phyloP scores from a whole-genome alignment of 1,284 basidiomycete genomes.

The Austroboletus niveus region DNA sequence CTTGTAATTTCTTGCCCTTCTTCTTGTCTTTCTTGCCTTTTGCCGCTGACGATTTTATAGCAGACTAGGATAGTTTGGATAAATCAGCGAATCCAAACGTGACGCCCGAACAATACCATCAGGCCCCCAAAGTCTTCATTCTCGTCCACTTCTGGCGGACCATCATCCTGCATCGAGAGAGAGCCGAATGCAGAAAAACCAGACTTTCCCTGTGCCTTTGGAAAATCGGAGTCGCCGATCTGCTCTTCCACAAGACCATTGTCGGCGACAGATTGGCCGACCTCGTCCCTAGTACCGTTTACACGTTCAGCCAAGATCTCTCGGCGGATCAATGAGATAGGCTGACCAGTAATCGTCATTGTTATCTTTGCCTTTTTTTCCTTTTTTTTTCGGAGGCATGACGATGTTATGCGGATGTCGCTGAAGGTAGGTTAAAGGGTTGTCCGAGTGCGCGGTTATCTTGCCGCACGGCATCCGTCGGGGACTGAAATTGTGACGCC shows the following conservation, averaged over 20 bases:
- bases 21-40: slow-evolving; percentile 71
- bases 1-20: slow-evolving; percentile 47
- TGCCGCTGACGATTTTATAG: slow-evolving; percentile 52
- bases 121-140: slow-evolving; percentile 79
- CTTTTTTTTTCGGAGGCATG: slow-evolving; percentile 89
- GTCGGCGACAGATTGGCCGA: slow-evolving; percentile 57
- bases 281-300: slow-evolving; percentile 55
- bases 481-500: slow-evolving; percentile 11
- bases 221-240: slow-evolving; percentile 43
- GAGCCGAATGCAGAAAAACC: slow-evolving; percentile 56
- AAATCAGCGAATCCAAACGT: slow-evolving; percentile 1
- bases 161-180: slow-evolving; percentile 45
- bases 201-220: slow-evolving; percentile 27
- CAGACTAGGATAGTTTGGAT: slow-evolving; percentile 39
- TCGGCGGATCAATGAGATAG: slow-evolving; percentile 8
- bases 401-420: slow-evolving; percentile 1
- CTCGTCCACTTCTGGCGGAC: slow-evolving; percentile 55
- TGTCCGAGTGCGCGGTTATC: slow-evolving; percentile 7
- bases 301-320: slow-evolving; percentile 13
- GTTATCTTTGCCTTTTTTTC: slow-evolving; percentile 83
- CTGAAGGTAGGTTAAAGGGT: not conserved
- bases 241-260: slow-evolving; percentile 38
- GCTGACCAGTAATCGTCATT: slow-evolving; percentile 83
- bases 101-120: slow-evolving; percentile 58
- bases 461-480: slow-evolving; percentile 20